phyloP scores from a whole-genome alignment of 306 rosid species.

The Nissolia schottii region DNA sequence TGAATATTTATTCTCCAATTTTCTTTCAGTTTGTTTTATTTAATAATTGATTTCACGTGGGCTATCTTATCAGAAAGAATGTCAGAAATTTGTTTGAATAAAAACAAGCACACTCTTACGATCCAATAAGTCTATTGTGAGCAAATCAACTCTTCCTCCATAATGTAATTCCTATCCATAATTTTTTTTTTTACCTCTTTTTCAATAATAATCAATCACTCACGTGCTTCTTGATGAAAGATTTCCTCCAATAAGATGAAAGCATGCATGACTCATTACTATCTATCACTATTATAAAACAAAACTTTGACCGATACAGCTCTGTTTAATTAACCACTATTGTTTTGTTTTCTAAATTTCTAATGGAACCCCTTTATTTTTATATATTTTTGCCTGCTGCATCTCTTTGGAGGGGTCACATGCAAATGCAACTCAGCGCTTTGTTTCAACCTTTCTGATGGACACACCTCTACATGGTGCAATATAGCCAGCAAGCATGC shows the following conservation, averaged over 20 bases:
- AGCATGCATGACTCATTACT: background rate
- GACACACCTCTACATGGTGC: background rate
- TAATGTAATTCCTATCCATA: too few species aligned
- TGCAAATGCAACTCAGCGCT: background rate
- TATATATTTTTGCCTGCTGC: background rate
- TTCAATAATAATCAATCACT: too few species aligned
- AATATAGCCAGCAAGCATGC: slow-evolving; percentile 4
- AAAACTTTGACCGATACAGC: slow-evolving; percentile 17
- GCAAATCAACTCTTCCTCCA: too few species aligned
- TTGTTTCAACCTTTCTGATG: background rate
- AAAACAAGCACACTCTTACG: slow-evolving; percentile 1
- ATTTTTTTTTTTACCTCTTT: too few species aligned
- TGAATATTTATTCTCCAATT: background rate
- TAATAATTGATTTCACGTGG: background rate
- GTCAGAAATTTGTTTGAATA: slow-evolving; percentile 21
- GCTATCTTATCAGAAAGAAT: background rate
- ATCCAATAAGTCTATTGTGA: too few species aligned
- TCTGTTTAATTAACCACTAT: background rate
- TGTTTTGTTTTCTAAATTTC: background rate
- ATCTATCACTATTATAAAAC: background rate
- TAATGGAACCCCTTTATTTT: background rate
- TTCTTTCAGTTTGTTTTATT: background rate
- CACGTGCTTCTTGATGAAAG: too few species aligned
- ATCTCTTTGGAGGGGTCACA: slow-evolving; percentile 8
- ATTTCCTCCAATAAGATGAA: too few species aligned